Evolutionary conservation across 495 filamentous ascomycete species (phyloP), one percentile per base, ranked within the genome.

Genomic region (Daldinia concentrica): DNA sequence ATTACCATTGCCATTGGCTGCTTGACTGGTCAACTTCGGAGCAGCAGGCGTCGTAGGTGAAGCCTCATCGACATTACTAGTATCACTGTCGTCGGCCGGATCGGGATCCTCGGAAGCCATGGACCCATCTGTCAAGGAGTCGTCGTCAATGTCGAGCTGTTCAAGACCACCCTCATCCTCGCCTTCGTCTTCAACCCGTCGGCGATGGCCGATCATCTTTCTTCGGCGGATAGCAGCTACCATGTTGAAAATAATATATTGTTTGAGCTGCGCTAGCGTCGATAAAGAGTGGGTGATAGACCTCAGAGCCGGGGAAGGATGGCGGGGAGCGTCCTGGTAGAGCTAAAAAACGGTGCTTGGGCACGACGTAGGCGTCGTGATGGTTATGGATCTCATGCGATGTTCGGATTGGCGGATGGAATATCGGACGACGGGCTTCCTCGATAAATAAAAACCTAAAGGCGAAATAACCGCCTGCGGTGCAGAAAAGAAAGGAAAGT

Each of bases 121-220:
- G 29, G 93, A 94, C 36, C 88, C 90, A 74, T 95, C 93, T 76
- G 91, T 95, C 79, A 94, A 76, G 29, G 92, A 94, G 79, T 95
- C 92, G 74, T 97, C 92, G 39, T 92, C 91, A 24, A 91, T 72
- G 34, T 91, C 90, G 56, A 88, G 87, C 63, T 82, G 85, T 60
- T 90, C 83, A 51, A 85, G 87, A 61, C 87, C 88, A 67, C 90
- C 90, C 63, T 93, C 92, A 36, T 90, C 88, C 73, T 91, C 89
- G 66, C 89, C 91, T 71, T 95, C 93, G 71, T 97, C 93, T 74
- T 94, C 92, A 65, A 90, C 84, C 75, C 89, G 86, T 75, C 93
- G 87, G 74, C 92, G 90, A 77, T 90, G 92, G 64, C 90, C 88
- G 81, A 92, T 88, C 76, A 91, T 83, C 74, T 91, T 90, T 81